Base-by-base conservation (phyloP, 2,329 filamentous ascomycete species). In the Nothophoma quercina region DNA sequence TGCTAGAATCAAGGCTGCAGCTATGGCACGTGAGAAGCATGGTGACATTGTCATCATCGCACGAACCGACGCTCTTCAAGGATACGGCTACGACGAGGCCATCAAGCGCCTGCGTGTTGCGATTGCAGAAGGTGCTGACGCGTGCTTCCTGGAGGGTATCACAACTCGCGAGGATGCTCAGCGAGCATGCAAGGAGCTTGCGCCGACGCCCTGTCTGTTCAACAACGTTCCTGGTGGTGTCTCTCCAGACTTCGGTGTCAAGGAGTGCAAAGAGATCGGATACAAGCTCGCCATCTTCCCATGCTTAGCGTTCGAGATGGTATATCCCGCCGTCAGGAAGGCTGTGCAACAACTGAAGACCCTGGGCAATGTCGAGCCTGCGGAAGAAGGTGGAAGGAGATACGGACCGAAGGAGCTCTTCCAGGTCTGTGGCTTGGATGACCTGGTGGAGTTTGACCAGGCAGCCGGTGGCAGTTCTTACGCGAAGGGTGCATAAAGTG, bases 41-140 rank as follows among this genome's bases (percentile, higher is more conserved):
- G 75, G 76, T 9, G 85, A 88, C 56, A 85, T 88, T 29, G 79
- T 88, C 22, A 79, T 88, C 48, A 88, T 89, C 50, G 85, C 85
- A 1, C 78, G 86, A 9, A 88, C 85, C 0, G 86, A 88, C 60
- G 82, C 85, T 1, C 71, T 86, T 3, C 83, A 85, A 54, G 73
- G 76, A 0, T 74, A 79, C 5, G 85, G 85, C 0, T 88, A 83
- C 56, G 82, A 84, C 8, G 83, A 82, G 59, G 81, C 83, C 2
- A 68, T 86, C 7, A 59, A 61, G 2, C 72, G 85, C 1, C 69
- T 88, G 18, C 73, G 73, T 51, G 75, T 72, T 1, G 85, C 85
- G 0, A 71, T 79, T 0, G 76, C 77, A 2, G 79, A 79, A 10
- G 85, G 85, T 16, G 85, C 85, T 1, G 85, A 88, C 59, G 81